Base-by-base conservation (phyloP, 495 filamentous ascomycete genomes). In the Annulohypoxylon stygium region DNA sequence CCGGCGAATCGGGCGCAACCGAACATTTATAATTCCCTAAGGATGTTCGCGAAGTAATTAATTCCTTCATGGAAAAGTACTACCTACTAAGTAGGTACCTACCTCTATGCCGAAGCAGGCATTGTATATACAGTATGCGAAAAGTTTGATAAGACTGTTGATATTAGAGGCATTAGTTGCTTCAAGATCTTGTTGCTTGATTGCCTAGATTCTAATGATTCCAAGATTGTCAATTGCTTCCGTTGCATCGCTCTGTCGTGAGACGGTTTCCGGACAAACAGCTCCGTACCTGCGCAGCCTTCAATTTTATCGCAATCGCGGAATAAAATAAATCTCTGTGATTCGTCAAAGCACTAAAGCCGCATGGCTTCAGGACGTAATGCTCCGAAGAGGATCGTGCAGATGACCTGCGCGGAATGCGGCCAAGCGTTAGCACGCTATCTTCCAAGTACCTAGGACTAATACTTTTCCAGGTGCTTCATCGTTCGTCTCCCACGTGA, bases 361-460 rank as follows among this genome's bases (percentile, higher is more conserved):
- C 50, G 41, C 57, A 53, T 62, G 26, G 55, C 11, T 64, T 64
- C 47, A 70, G 66, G 61, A 65, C 53, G 18, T 37, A 34, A 65
- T 69, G 65, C 55, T 65, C 66, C 66, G 71, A 62, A 63, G 61
- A 69, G 61, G 60, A 66, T 61, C 30, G 39, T 50, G 51, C 66
- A 74, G 55, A 50, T 70, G 71, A 74, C 50, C 71, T 54, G 16
- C 8, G 60, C 12, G 37, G 9, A 36, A 70, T 58, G 55, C 37
- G 54, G 65, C 65, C 47, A 69, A 50, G 55, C 59, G 45, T 57
- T 41, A 25, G 33, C 11, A 12, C 20, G 55, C 53, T 16, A 34
- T 36, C 47, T 61, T 43, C 39, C 12, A 43, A 39, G 36, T 53
- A 51, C 9, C 11, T 16, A n/a, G 8, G n/a, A 47, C 43, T 47